phyloP scores from a whole-genome alignment of 805 yeast genomes.

The Nakazawaea sp. region DNA sequence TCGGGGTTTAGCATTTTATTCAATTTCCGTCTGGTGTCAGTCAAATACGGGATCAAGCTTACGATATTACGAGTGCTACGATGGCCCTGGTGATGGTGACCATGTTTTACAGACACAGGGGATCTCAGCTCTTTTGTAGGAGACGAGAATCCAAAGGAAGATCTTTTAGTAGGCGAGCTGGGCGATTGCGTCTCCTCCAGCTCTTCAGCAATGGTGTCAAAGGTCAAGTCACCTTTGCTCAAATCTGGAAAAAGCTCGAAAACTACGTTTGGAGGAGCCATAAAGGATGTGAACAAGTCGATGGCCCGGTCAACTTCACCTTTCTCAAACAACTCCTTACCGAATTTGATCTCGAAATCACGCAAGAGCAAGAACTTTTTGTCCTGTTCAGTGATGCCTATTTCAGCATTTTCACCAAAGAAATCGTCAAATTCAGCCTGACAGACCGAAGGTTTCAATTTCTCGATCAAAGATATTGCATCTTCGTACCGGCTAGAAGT shows the following conservation, averaged over 20 bases:
- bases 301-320: slow-evolving; percentile 30
- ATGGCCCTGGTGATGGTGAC: not conserved
- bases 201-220: not conserved
- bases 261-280: slow-evolving; percentile 55
- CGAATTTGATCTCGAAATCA: slow-evolving; percentile 35
- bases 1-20: slow-evolving; percentile 31
- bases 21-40: slow-evolving; percentile 47
- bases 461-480: slow-evolving; percentile 36
- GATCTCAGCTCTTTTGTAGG: slow-evolving; percentile 3
- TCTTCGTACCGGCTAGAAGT: slow-evolving; percentile 26
- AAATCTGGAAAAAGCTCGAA: slow-evolving; percentile 36
- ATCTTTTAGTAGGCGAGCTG: not conserved
- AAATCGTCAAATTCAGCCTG: not conserved
- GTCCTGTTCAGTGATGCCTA: slow-evolving; percentile 18
- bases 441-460: slow-evolving; percentile 20
- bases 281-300: slow-evolving; percentile 38
- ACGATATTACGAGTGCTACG: slow-evolving; percentile 29
- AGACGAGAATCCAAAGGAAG: slow-evolving; percentile 2
- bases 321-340: slow-evolving; percentile 23
- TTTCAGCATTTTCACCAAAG: slow-evolving; percentile 1
- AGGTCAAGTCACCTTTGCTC: slow-evolving; percentile 6
- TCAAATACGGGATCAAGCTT: slow-evolving; percentile 37
- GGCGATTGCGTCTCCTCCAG: not conserved
- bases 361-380: slow-evolving; percentile 29
- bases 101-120: slow-evolving; percentile 1